Evolutionary conservation across 164 flowering plant species (phyloP).

Genomic region (Macadamia integrifolia): DNA sequence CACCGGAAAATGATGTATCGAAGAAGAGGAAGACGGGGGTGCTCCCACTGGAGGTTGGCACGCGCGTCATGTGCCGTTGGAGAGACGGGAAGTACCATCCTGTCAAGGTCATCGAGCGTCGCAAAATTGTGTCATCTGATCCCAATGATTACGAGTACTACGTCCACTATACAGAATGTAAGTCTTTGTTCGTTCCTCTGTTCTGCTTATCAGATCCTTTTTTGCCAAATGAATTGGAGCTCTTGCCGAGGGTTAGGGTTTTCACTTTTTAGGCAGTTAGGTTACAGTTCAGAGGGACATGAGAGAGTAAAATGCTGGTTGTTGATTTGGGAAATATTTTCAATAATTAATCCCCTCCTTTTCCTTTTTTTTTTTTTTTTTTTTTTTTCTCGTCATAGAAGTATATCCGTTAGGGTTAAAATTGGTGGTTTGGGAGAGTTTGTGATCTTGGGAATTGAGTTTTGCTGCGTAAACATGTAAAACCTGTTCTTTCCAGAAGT

Average conservation of each 20-base stretch:
- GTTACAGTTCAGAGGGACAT: neutral
- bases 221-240: too few relatives aligned
- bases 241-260: constrained; percentile 15
- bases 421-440: too few relatives aligned
- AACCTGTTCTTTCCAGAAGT: too few relatives aligned
- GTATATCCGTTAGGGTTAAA: too few relatives aligned
- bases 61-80: constrained; percentile 95
- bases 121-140: constrained; percentile 33
- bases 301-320: neutral
- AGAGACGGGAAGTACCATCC: constrained; percentile 85
- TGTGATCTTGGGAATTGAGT: too few relatives aligned
- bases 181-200: constrained; percentile 8
- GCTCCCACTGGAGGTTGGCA: constrained; percentile 84
- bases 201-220: too few relatives aligned
- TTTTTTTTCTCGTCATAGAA: too few relatives aligned
- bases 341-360: too few relatives aligned
- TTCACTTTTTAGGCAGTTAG: neutral
- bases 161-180: constrained; percentile 96
- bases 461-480: too few relatives aligned
- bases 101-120: constrained; percentile 92
- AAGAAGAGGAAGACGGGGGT: constrained; percentile 42
- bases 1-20: constrained; percentile 17
- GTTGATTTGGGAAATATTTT: neutral
- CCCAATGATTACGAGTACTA: constrained; percentile 82
- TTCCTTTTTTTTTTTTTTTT: too few relatives aligned